Base-by-base conservation (phyloP, 768 basidiomycete species). In the Auricularia sp. region DNA sequence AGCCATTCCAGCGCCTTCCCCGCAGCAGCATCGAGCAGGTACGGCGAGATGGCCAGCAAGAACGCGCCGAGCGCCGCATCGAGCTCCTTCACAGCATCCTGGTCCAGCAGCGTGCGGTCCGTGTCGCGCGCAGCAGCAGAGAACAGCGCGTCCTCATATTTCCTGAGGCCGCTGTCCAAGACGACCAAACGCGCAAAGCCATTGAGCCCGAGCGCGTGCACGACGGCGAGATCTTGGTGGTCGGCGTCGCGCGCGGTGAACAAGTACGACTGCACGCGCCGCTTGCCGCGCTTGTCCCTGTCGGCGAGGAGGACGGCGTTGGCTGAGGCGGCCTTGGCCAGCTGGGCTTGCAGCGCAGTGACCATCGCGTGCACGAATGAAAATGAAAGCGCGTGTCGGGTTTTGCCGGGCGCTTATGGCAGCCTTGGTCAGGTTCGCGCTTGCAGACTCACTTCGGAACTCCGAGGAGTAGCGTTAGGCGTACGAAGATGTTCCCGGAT, bases 1-100 rank as follows among this genome's bases (percentile, higher is more conserved):
- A 98, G 82, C 96, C 96, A 99, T 71, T 99, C 97, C 34, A 99
- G 72, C 8, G 92, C 83, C 73, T 89, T 94, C 21, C 86, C 87
- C 0, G 92, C 83, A 0, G 92, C 89, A 39, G 84, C 78, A 47
- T 96, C 87, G 77, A 93, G 80, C 54, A 98, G 75, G 79, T 89
- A 91, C 8, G 86, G 88, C 2, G 92, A 91, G 16, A 99, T 78
- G 54, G 88, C 74, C 51, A 82, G 75, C 54, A 98, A 71, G 70
- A 92, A 89, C 6, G 77, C 77, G 24, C 79, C 78, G 64, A 98
- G 79, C 3, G 77, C 75, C 18, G 65, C 73, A 73, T 95, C 83
- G 70, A 99, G 77, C 67, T 83, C 80, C 21, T 78, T 80, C 63
- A 84, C 85, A 66, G 83, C 83, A 18, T 90, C 86, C 36, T 75